Base-by-base conservation (phyloP, 352 stramenopile genomes). In the Pythium phragmitis region DNA sequence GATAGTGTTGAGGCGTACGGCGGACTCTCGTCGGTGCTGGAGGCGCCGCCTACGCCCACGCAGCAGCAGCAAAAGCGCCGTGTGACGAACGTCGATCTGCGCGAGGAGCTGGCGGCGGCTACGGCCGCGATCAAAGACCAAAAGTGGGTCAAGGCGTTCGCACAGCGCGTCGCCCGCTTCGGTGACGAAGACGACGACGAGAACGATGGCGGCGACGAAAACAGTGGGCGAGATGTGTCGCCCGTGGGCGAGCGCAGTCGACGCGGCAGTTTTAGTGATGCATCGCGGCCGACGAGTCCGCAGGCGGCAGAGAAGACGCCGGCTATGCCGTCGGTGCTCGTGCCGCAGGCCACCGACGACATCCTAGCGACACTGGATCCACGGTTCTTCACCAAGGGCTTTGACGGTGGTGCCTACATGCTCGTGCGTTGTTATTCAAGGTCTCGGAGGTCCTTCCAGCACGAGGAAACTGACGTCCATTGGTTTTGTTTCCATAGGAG, bases 311-410 rank as follows among this genome's bases (percentile, higher is more conserved):
- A 16, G 1, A 11, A 7, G 16, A 34, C 42, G 45, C 56, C 36
- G 19, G 3, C 46, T 16, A 28, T 28, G 21, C 36, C 55, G 17
- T 94, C 85, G 4, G 76, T 88, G 53, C 69, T 94, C 7, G 81
- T 94, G 8, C 85, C 85, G 3, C 68, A 70, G n/a, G 68, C 63
- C n/a, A 72, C 78, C 28, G 83, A 94, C 28, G 78, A 94, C 21
- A 61, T 94, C 16, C 62, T 96, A 19, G 70, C 79, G 14, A 74
- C 74, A n/a, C 56, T 96, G 28, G 85, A 96, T 21, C 72, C 87
- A 48, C 82, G 85, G 0, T 96, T 87, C 60, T 96, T 92, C 62
- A 94, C 85, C 0, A 77, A 90, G 55, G 76, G 60, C 47, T 96
- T 96, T 56, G 85, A 96, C 42, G 67, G 79, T 8, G 63, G 89